Conservation (phyloP, 345 rosid genomes). For the Streptanthus diversifolius region DNA sequence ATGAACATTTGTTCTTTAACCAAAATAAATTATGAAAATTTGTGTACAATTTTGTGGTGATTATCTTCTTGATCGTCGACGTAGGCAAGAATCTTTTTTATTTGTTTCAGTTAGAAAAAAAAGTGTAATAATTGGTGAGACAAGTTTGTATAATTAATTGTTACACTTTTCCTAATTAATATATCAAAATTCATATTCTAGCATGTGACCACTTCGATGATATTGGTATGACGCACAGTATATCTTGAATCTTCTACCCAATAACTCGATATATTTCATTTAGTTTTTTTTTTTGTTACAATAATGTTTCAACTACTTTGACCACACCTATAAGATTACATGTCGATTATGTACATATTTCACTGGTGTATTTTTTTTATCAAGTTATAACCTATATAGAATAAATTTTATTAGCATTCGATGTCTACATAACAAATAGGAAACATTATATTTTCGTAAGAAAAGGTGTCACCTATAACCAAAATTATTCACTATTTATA, state of each 20-base stretch:
- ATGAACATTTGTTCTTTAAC: not conserved
- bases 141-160: constrained; percentile 9
- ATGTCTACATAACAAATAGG: not conserved
- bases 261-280: constrained; percentile 7
- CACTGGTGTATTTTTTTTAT: too few species aligned
- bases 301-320: constrained; percentile 6
- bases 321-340: constrained; percentile 1
- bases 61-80: constrained; percentile 8
- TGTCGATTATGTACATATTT: not conserved
- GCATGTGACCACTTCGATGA: constrained; percentile 22
- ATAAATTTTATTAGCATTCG: not conserved
- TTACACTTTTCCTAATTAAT: constrained; percentile 3
- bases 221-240: constrained; percentile 24
- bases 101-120: not conserved
- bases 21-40: not conserved
- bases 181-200: not conserved
- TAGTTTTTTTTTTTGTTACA: constrained; percentile 1
- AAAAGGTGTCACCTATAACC: not conserved
- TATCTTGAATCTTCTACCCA: constrained; percentile 22
- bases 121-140: constrained; percentile 17
- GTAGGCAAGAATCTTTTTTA: constrained; percentile 8
- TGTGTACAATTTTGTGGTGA: not conserved
- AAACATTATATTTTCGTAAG: not conserved
- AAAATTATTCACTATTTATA: not conserved
- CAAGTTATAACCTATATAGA: not conserved